Percentiles rank a stretch among this genome's conserved stretches.
These are phyloP conservation scores for Mucor lusitanicus DNA, from an alignment of 371 early-diverging fungal genomes.

Conservation along the genomic window DNA sequence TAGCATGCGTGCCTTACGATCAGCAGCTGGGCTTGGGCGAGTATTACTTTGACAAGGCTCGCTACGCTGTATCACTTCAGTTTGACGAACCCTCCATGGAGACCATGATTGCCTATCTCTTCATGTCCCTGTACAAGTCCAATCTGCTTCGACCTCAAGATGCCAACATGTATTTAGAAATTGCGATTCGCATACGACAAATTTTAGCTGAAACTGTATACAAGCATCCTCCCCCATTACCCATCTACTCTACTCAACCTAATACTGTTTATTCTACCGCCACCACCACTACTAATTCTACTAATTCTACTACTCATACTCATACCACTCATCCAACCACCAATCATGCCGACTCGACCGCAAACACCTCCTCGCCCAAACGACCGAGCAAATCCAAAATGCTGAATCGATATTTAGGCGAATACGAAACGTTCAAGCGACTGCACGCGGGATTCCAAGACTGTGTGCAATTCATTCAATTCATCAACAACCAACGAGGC, in stretches of 20 bases:
- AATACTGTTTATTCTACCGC: background rate
- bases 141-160: slow-evolving; percentile 36
- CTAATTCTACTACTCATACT: background rate
- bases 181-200: slow-evolving; percentile 36
- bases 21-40: slow-evolving; percentile 21
- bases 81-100: slow-evolving; percentile 41
- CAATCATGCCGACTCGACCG: background rate
- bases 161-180: slow-evolving; percentile 33
- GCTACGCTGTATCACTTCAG: slow-evolving; percentile 12
- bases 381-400: background rate
- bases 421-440: slow-evolving; percentile 41
- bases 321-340: background rate
- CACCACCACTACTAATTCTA: background rate
- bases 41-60: slow-evolving; percentile 27
- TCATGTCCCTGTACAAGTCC: slow-evolving; percentile 33
- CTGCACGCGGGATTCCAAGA: slow-evolving; percentile 23
- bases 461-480: slow-evolving; percentile 20
- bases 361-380: background rate
- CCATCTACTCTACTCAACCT: background rate
- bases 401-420: slow-evolving; percentile 6
- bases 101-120: slow-evolving; percentile 27
- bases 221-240: background rate
- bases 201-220: slow-evolving; percentile 20
- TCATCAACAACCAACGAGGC: slow-evolving; percentile 32
- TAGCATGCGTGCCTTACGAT: slow-evolving; percentile 25